Percentiles rank a stretch among this genome's conserved stretches.
phyloP scores from a whole-genome alignment of 352 stramenopile genomes.

The Pythium chondricola region DNA sequence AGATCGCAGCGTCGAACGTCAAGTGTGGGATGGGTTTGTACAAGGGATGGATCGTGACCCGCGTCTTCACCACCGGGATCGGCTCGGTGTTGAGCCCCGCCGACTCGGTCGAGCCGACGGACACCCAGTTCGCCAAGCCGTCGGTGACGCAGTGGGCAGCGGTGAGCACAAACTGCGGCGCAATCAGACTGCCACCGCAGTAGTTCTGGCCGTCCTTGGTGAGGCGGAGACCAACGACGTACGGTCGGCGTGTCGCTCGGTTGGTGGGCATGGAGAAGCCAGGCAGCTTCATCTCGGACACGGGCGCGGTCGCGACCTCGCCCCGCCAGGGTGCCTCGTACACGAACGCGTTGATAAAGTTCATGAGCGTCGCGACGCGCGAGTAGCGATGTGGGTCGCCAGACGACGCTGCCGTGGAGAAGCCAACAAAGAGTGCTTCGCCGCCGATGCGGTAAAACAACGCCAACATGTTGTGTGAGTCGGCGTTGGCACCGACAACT shows the following conservation, averaged over 20 bases:
- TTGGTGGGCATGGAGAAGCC: neutral
- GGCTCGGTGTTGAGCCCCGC: slow-evolving; percentile 18
- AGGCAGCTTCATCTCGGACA: no score
- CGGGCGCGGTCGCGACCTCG: no score
- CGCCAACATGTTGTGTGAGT: neutral
- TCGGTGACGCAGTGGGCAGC: slow-evolving; percentile 36
- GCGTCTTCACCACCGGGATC: slow-evolving; percentile 17
- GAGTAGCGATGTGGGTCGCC: neutral
- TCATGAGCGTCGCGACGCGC: slow-evolving; percentile 7
- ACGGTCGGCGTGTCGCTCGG: neutral
- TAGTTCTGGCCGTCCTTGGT: slow-evolving; percentile 29
- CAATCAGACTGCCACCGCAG: slow-evolving; percentile 34
- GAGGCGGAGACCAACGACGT: slow-evolving; percentile 19
- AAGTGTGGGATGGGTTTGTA: slow-evolving; percentile 19
- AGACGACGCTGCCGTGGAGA: neutral
- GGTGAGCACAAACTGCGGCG: slow-evolving; percentile 34
- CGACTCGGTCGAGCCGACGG: slow-evolving; percentile 19
- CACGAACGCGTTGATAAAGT: slow-evolving; percentile 23
- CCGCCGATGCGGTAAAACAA: slow-evolving; percentile 11
- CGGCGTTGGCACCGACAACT: no score
- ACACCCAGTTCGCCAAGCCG: slow-evolving; percentile 21
- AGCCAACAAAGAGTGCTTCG: slow-evolving; percentile 9
- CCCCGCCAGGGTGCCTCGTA: slow-evolving; percentile 4
- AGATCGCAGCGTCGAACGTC: slow-evolving; percentile 27
- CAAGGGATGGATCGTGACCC: slow-evolving; percentile 20